Evolutionary conservation across 2,329 filamentous ascomycete species (phyloP), one percentile per base, ranked within the genome.

Genomic region (Triangularia verruculosa): DNA sequence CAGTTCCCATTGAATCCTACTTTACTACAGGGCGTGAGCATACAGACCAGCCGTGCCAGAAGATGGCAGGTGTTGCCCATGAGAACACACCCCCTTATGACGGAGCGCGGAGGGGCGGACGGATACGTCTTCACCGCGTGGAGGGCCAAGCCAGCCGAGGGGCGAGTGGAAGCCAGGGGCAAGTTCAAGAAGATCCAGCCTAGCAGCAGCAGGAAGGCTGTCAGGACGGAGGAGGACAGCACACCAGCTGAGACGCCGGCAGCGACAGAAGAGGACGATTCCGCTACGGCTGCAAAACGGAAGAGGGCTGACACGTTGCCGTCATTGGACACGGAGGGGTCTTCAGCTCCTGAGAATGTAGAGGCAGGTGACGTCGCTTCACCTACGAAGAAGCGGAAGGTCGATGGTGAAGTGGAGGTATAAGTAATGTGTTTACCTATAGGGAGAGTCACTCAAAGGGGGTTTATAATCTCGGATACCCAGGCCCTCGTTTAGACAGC

Each of bases 31-130:
- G 91, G 89, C 0, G 88, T 92, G 0, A 86, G 84, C 12, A 81
- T 99, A 60, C 93, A 98, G 78, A 95, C 89, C 2, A 91, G 89
- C 56, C 83, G 92, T 13, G 88, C 90, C 4, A 83, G 90, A 66
- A 82, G 86, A 60, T 98, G 92, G 91, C 95, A 99, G 79, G 93
- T 97, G 1, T 76, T 99, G 55, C 95, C 95, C 0, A 91, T 92
- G 0, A 82, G 95, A 61, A 98, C 95, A 59, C 95, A 99, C 78
- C 95, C 95, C 6, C 77, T 96, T 61, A 99, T 99, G 95, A 97
- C 91, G 64, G 88, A 88, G 39, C 84, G 86, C 47, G 95, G 95
- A 20, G 94, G 94, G 0, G 87, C 92, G 0, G 94, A 98, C 73
- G 95, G 95, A 0, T 99, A 92, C 75, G 75, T 99, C 3, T 93